Base-by-base conservation (phyloP, 768 basidiomycete genomes). In the Clavulina sp. region DNA sequence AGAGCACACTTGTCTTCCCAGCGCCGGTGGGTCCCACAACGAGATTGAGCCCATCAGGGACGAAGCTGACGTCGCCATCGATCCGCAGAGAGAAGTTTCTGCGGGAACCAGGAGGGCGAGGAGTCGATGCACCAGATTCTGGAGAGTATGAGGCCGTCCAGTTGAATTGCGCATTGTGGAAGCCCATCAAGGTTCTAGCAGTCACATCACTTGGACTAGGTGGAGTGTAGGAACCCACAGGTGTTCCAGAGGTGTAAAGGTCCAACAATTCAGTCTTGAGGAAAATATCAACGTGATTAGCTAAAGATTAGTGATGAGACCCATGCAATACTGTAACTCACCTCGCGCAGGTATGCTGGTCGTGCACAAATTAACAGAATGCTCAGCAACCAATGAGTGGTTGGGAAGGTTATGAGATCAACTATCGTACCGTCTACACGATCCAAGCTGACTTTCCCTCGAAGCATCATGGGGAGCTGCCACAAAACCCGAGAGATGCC, bases 371-470 rank as follows among this genome's bases (percentile, higher is more conserved):
- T 7, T 13, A 6, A 44, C 48, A 31, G 16, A 23, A 32, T 7
- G 23, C 7, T 9, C 23, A 7, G 19, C 9, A n/a, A n/a, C n/a
- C n/a, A n/a, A n/a, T n/a, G n/a, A n/a, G n/a, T n/a, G n/a, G n/a
- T n/a, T n/a, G n/a, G n/a, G n/a, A n/a, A n/a, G n/a, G n/a, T n/a
- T n/a, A n/a, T n/a, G n/a, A n/a, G n/a, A n/a, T 67, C 60, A 31
- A 64, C 54, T 23, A 77, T 54, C 62, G 75, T 75, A 4, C 65
- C 64, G 19, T 73, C 66, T 31, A 77, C 58, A 21, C 82, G 73
- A 51, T 76, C 73, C 4, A 84, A 58, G 2, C 80, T 80, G 3
- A 85, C 80, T 62, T 77, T 78, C 48, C 71, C 77, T 24, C 50
- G 5, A 53, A 71, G 57, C 23, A 61, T 53, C 5, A 21, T 32